Evolutionary conservation across 2,329 filamentous ascomycete species (phyloP).

Genomic region (Diaporthe ampelina): DNA sequence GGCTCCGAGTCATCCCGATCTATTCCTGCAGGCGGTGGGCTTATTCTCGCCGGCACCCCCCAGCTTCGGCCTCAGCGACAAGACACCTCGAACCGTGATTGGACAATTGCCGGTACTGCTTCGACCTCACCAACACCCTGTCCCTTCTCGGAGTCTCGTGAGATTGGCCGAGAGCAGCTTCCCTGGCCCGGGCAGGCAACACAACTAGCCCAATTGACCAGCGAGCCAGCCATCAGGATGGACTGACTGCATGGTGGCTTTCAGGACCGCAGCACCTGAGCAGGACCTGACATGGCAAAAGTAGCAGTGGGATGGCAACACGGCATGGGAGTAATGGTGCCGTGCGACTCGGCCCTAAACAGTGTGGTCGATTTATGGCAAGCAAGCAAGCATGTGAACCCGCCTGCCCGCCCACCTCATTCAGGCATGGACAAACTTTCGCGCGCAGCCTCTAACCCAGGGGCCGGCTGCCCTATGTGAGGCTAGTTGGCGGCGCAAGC

Average conservation of each 20-base stretch:
- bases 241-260: not conserved
- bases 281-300: constrained; percentile 21
- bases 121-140: not conserved
- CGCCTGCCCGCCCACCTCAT: not conserved
- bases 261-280: constrained; percentile 8
- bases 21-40: constrained; percentile 8
- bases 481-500: not conserved
- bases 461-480: not conserved
- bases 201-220: not conserved
- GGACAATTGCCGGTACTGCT: constrained; percentile 20
- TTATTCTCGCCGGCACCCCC: constrained; percentile 16
- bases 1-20: constrained; percentile 24
- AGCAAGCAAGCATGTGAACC: constrained; percentile 23
- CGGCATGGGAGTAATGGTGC: constrained; percentile 9
- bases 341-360: not conserved
- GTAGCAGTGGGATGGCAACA: not conserved
- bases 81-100: constrained; percentile 4
- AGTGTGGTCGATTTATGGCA: not conserved
- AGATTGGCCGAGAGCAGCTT: constrained; percentile 4
- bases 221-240: constrained; percentile 7
- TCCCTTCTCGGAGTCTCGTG: constrained; percentile 4
- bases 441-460: not conserved
- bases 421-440: not conserved
- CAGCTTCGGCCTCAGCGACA: constrained; percentile 17
- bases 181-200: constrained; percentile 14